A percentile compares a stretch with the other conserved stretches of the same genome.
Evolutionary conservation across 2,329 filamentous ascomycete genomes (phyloP).

Genomic region (Teratosphaeria destructans): DNA sequence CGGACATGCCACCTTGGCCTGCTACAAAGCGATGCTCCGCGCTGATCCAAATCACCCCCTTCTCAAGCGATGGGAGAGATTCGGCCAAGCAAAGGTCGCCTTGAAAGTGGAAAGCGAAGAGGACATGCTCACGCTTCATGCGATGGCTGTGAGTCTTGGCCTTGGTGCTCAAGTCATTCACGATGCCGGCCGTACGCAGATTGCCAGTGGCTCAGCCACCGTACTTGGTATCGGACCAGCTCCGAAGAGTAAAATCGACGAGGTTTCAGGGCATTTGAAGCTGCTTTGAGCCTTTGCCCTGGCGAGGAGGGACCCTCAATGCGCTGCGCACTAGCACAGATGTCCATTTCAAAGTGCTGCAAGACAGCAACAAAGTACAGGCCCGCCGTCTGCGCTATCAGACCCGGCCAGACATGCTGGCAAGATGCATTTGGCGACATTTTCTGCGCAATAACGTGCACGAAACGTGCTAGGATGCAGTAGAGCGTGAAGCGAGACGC

Average conservation of each 20-base stretch:
- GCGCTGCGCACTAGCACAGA: neutral
- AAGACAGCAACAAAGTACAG: neutral
- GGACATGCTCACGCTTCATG: conserved; percentile 63
- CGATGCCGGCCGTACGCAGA: conserved; percentile 95
- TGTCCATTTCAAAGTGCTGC: neutral
- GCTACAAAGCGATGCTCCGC: conserved; percentile 73
- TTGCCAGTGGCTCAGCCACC: conserved; percentile 83
- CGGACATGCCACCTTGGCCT: conserved; percentile 90
- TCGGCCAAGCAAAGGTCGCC: conserved; percentile 69
- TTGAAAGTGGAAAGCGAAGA: conserved; percentile 81
- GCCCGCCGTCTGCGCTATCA: neutral
- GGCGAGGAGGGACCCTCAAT: neutral
- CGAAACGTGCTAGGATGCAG: neutral
- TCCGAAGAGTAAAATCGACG: conserved; percentile 76
- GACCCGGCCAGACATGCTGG: too few species aligned
- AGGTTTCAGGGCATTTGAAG: conserved; percentile 77
- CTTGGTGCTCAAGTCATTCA: conserved; percentile 82
- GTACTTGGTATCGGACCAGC: conserved; percentile 68
- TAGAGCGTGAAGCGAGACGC: neutral
- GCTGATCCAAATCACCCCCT: conserved; percentile 48
- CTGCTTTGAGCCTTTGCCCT: conserved; percentile 51
- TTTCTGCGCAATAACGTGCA: neutral
- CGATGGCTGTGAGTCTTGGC: conserved; percentile 70
- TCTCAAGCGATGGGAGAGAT: conserved; percentile 72
- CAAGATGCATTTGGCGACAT: neutral